A percentile compares a stretch with the other conserved stretches of the same genome.
Evolutionary conservation across 2,329 filamentous ascomycete species (phyloP).

Genomic region (Aspergillus pseudoterreus): DNA sequence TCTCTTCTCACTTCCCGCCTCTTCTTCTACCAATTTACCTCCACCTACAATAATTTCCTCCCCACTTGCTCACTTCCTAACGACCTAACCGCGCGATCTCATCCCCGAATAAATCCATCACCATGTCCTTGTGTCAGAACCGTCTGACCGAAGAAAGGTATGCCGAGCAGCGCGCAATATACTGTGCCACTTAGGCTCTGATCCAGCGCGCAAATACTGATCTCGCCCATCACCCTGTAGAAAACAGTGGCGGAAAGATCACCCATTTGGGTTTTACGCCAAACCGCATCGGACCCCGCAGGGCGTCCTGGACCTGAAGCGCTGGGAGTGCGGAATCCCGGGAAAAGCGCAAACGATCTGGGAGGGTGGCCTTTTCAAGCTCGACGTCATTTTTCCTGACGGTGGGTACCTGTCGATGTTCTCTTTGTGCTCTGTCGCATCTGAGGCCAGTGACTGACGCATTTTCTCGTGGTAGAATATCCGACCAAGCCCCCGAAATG

Average conservation of each 20-base stretch:
- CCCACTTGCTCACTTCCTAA: neutral
- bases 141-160: conserved; percentile 85
- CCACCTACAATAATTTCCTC: neutral
- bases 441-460: conserved; percentile 12
- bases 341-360: conserved; percentile 96
- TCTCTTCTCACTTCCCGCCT: neutral
- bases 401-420: conserved; percentile 53
- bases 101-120: conserved; percentile 4
- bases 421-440: neutral
- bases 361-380: conserved; percentile 96
- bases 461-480: conserved; percentile 63
- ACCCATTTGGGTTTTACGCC: conserved; percentile 96
- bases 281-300: conserved; percentile 75
- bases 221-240: conserved; percentile 45
- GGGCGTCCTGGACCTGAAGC: conserved; percentile 85
- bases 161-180: conserved; percentile 22
- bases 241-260: conserved; percentile 95
- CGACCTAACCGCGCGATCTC: neutral
- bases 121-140: conserved; percentile 85
- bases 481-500: conserved; percentile 98
- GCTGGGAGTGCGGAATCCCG: conserved; percentile 94
- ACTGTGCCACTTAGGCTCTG: neutral
- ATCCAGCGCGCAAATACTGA: neutral
- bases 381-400: conserved; percentile 89
- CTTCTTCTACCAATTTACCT: neutral